These are phyloP conservation scores for Tinospora cordifolia DNA, from an alignment of 164 flowering plant species.

Conservation along the genomic window DNA sequence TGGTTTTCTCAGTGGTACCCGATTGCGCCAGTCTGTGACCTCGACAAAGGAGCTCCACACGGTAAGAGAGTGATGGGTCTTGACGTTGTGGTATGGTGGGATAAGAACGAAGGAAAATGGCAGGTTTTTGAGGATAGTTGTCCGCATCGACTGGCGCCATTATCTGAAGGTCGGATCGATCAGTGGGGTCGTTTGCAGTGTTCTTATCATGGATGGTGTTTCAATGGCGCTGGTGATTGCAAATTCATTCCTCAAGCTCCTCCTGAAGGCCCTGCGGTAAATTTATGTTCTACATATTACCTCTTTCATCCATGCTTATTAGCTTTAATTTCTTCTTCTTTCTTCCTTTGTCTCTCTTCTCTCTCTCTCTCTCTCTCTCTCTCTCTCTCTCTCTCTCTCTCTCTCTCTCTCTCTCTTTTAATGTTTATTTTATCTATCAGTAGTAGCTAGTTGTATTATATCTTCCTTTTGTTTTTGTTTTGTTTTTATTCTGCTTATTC, in stretches of 20 bases:
- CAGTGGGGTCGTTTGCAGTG: slow-evolving; percentile 89
- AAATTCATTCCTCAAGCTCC: no score
- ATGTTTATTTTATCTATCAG: no score
- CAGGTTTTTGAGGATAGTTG: slow-evolving; percentile 79
- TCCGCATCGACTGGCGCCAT: slow-evolving; percentile 87
- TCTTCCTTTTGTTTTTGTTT: no score
- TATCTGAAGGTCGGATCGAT: slow-evolving; percentile 88
- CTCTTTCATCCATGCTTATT: no score
- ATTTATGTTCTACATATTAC: no score
- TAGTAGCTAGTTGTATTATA: no score
- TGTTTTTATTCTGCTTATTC: no score
- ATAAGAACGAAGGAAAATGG: slow-evolving; percentile 61
- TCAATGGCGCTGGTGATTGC: slow-evolving; percentile 77
- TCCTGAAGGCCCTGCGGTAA: slow-evolving; percentile 83
- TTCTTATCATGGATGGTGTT: slow-evolving; percentile 97
- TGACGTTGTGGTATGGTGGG: slow-evolving; percentile 96
- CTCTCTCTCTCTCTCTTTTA: no score
- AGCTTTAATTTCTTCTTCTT: no score
- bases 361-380: no score
- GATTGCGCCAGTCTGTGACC: slow-evolving; percentile 61
- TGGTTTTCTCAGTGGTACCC: slow-evolving; percentile 88
- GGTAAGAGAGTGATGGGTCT: slow-evolving; percentile 72
- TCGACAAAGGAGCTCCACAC: slow-evolving; percentile 79
- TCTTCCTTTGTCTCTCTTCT: no score
- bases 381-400: no score